Evolutionary conservation across 805 yeast genomes (phyloP), one percentile per base, ranked within the genome.

Genomic region (Lipomyces oligophaga): DNA sequence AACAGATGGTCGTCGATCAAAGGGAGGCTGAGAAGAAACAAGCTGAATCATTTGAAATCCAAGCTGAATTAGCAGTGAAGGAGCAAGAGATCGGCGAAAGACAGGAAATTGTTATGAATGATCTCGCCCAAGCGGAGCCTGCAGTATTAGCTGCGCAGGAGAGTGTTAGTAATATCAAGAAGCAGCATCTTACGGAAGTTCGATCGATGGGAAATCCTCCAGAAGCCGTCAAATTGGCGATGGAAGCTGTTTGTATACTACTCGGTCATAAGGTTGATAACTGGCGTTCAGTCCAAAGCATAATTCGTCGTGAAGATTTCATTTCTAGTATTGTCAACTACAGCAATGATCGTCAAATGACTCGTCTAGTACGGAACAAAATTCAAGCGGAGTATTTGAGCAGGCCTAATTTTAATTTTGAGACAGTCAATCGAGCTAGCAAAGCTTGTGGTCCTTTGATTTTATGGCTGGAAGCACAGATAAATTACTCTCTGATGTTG

Each of bases 151-250:
- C 83, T 53, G 97, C 97, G 0, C 84, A 83, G 59, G 70, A 76
- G 50, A 95, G 96, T 13, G 97, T 90, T n/a, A 83, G 84, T 55
- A 84, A 86, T 58, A 90, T 90, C 52, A 87, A 88, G 65, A 90
- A 90, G 62, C 94, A 85, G 50, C 97, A 90, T 60, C 70, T 90
- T 34, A 85, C 95, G 1, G 97, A 90, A 64, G 69, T 90, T 24
- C 70, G 96, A 60, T 81, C 96, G 11, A 85, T 90, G 94, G 67
- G 77, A 5, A 86, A 86, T 49, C 97, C 97, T 0, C 97, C 97
- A 0, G 82, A 79, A 6, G 81, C 93, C 0, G 90, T 90, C 4
- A 87, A 85, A 58, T 63, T 84, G 58, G 81, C 95, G 0, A 67
- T 90, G 69, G 97, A 90, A 58, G 83, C 95, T 2, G 95, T 90